Evolutionary conservation across 805 yeast genomes (phyloP), one percentile per base, ranked within the genome.

Genomic region (Ogataea haglerorum): DNA sequence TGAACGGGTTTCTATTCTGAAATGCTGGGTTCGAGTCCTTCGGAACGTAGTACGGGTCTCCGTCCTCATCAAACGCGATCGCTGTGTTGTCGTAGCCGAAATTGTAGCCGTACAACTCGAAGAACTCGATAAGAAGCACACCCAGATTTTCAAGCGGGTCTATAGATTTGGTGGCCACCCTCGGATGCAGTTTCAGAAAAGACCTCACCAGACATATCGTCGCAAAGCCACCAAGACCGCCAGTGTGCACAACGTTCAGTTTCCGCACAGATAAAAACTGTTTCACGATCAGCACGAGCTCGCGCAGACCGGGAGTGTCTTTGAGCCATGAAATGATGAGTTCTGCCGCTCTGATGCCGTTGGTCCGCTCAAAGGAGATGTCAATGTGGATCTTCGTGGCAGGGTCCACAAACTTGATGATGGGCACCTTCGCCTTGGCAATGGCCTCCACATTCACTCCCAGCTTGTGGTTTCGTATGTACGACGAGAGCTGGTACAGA

Each of bases 171-270:
- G 95, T 77, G 2, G 81, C 59, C 10, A 88, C 57, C 49, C 89
- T 71, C 12, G 96, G 96, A 59, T 91, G 98, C 47, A 85, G 66
- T 50, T 70, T 75, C 46, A 90, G 63, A 56, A 90, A 89, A 13
- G 91, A 80, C 53, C 80, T 81, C 13, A 85, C 88, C 57, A 93
- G 56, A 54, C 96, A 89, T 31, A 90, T 87, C n/a, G 87, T 85
- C 6, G 96, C 79, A 59, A 83, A 91, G 0, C 98, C 98, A 30
- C 99, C 98, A 5, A 91, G 66, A 0, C 98, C 98, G 37, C 99
- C 99, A 16, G 81, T 80, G 53, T 85, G 95, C 12, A 91, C 98
- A 48, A 86, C 84, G 54, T 89, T 88, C 46, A 90, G 67, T 43
- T 73, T 77, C 53, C 97, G 70, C 2, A 87, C 79, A 23, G 88